Evolutionary conservation across 331 rosid species (phyloP).

Genomic region (Rosa hybrid): DNA sequence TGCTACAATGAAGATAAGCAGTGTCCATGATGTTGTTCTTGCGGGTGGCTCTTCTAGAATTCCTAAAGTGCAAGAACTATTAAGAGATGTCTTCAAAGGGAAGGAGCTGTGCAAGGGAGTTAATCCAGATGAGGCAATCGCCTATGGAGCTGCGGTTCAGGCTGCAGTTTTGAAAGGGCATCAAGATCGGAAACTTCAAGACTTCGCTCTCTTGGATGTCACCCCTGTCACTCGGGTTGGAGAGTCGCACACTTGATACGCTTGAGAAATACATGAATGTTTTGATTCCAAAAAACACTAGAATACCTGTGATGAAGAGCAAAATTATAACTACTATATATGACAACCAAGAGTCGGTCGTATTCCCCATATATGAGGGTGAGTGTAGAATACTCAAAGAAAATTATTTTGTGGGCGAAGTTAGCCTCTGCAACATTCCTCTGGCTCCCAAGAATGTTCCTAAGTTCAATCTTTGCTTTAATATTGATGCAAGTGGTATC

Average conservation of each 20-base stretch:
- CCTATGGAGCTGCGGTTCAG: slow-evolving; percentile 41
- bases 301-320: slow-evolving; percentile 52
- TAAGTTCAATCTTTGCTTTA: slow-evolving; percentile 49
- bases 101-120: slow-evolving; percentile 27
- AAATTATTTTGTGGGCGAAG: neutral
- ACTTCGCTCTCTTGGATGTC: slow-evolving; percentile 43
- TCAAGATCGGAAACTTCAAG: neutral
- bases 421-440: neutral
- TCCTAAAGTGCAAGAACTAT: slow-evolving; percentile 18
- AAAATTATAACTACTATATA: slow-evolving; percentile 32
- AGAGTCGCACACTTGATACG: neutral
- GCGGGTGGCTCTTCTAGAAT: slow-evolving; percentile 26
- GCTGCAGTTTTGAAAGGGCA: slow-evolving; percentile 47
- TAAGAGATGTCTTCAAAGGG: slow-evolving; percentile 17
- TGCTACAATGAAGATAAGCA: neutral
- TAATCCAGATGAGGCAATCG: slow-evolving; percentile 26
- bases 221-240: slow-evolving; percentile 58
- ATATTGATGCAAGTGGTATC: slow-evolving; percentile 58
- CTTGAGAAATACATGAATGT: slow-evolving; percentile 28
- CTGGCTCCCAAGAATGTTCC: slow-evolving; percentile 37
- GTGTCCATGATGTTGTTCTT: slow-evolving; percentile 24
- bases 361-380: slow-evolving; percentile 52
- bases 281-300: neutral
- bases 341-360: slow-evolving; percentile 49
- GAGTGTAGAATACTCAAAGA: slow-evolving; percentile 27